Evolutionary conservation across 495 filamentous ascomycete species (phyloP).

Genomic region (Penicillium argentinense): DNA sequence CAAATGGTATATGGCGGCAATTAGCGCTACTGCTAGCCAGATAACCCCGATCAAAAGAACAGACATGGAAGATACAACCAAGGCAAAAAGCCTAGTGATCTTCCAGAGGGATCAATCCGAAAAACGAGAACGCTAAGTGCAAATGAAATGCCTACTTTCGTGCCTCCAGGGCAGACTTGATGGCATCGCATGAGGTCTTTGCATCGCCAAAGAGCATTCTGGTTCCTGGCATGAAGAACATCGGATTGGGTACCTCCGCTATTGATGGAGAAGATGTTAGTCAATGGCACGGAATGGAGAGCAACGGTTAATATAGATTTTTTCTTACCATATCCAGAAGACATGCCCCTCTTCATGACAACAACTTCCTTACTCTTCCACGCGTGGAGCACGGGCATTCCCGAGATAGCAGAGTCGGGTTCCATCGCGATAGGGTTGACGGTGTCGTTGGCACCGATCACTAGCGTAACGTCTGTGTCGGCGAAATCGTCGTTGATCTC

Average conservation of each 20-base stretch:
- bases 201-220: slow-evolving; percentile 87
- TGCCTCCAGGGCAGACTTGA: slow-evolving; percentile 42
- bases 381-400: slow-evolving; percentile 82
- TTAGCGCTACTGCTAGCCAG: no score
- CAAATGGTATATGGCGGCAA: no score
- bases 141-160: slow-evolving; percentile 29
- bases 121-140: no score
- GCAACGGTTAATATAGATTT: not conserved
- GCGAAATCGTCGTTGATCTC: slow-evolving; percentile 87
- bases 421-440: slow-evolving; percentile 83
- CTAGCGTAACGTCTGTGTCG: slow-evolving; percentile 78
- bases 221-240: slow-evolving; percentile 83
- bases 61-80: no score
- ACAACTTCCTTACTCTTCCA: slow-evolving; percentile 90
- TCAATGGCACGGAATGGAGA: not conserved
- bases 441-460: slow-evolving; percentile 84
- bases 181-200: slow-evolving; percentile 71
- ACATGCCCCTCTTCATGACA: slow-evolving; percentile 83
- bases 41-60: no score
- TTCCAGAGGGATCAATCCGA: no score
- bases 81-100: no score
- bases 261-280: slow-evolving; percentile 1
- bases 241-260: slow-evolving; percentile 83
- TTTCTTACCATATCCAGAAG: slow-evolving; percentile 69
- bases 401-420: slow-evolving; percentile 73